A percentile compares a stretch with the other conserved stretches of the same genome.
These are phyloP conservation scores for Aspergillus caelatus DNA, from an alignment of 2,329 filamentous ascomycete genomes.

Conservation along the genomic window DNA sequence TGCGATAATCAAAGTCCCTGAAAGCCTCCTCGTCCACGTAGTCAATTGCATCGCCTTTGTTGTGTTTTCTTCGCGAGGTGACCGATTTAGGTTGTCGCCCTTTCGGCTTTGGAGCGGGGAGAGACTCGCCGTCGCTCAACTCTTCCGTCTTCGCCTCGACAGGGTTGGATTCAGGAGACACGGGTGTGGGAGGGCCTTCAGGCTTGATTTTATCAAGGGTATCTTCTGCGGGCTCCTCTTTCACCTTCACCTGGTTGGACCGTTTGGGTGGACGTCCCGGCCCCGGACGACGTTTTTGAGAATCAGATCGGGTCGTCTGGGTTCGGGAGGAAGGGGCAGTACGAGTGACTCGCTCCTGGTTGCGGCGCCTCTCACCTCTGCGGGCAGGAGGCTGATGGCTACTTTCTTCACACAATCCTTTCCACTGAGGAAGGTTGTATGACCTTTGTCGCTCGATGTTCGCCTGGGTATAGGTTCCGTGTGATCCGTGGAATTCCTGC, in stretches of 20 bases:
- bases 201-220: conserved; percentile 41
- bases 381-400: conserved; percentile 93
- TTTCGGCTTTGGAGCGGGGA: conserved; percentile 47
- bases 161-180: conserved; percentile 57
- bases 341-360: conserved; percentile 52
- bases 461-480: conserved; percentile 93
- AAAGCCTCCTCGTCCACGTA: conserved; percentile 89
- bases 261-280: conserved; percentile 44
- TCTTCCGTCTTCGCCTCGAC: conserved; percentile 60
- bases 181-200: conserved; percentile 56
- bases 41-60: conserved; percentile 74
- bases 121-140: conserved; percentile 47
- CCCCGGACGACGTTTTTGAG: conserved; percentile 50
- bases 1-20: conserved; percentile 85
- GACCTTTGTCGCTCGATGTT: conserved; percentile 95
- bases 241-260: conserved; percentile 41
- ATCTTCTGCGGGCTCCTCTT: conserved; percentile 43
- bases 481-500: conserved; percentile 95
- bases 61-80: conserved; percentile 84
- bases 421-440: conserved; percentile 97
- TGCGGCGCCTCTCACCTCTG: conserved; percentile 64
- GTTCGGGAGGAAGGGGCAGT: conserved; percentile 37
- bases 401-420: conserved; percentile 86
- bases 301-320: conserved; percentile 39
- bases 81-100: conserved; percentile 70